Evolutionary conservation across 306 rosid species (phyloP).

Genomic region (Echinosophora koreensis): DNA sequence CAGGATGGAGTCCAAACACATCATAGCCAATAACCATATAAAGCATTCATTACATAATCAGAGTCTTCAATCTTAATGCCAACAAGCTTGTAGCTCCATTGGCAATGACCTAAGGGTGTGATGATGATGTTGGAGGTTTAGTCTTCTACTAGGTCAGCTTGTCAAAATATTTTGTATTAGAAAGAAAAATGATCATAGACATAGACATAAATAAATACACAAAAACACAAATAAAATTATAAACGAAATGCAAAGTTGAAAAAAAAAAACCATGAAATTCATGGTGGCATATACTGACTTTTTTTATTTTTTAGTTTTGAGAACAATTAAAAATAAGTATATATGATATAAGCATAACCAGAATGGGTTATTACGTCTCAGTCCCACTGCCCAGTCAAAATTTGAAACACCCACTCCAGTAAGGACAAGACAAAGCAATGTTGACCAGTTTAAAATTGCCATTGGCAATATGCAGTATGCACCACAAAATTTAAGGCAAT

Average conservation of each 20-base stretch:
- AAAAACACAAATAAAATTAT: background rate
- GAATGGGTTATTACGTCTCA: background rate
- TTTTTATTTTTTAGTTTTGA: background rate
- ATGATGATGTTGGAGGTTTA: no score
- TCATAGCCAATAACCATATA: background rate
- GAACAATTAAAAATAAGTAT: background rate
- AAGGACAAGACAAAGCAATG: constrained; percentile 35
- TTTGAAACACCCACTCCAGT: constrained; percentile 35
- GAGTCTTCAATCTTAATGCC: no score
- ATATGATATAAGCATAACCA: background rate
- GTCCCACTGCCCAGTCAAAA: background rate
- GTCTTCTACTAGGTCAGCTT: background rate
- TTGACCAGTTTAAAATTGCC: background rate
- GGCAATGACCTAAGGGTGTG: no score
- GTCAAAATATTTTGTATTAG: background rate
- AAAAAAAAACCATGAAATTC: background rate
- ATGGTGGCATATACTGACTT: constrained; percentile 11
- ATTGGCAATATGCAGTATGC: background rate
- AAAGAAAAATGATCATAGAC: background rate
- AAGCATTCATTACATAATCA: no score
- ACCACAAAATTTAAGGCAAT: background rate
- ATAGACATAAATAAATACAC: background rate
- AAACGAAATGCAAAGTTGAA: background rate
- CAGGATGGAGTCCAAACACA: constrained; percentile 20
- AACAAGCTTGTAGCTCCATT: no score